Evolutionary conservation across 306 rosid species (phyloP).

Genomic region (Corylus avellana): DNA sequence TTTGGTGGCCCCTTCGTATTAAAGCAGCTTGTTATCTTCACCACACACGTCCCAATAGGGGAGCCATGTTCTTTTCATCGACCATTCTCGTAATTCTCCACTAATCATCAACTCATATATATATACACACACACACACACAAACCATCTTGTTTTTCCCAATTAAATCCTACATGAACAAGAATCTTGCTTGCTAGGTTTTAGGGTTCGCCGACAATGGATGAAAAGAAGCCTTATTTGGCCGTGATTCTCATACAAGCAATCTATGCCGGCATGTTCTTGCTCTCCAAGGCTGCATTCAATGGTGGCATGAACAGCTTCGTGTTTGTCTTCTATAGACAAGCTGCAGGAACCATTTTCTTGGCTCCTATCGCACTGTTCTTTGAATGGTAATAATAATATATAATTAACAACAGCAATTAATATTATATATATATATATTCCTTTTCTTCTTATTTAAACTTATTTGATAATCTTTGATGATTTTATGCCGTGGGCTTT

Average conservation of each 20-base stretch:
- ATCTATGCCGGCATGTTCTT: conserved; percentile 69
- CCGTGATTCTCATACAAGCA: conserved; percentile 53
- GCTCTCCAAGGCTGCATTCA: conserved; percentile 72
- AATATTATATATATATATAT: too few species aligned
- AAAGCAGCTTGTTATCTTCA: conserved; percentile 29
- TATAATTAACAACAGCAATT: neutral
- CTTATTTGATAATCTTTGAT: neutral
- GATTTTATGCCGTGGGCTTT: neutral
- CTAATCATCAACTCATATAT: conserved; percentile 24
- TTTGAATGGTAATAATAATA: conserved; percentile 48
- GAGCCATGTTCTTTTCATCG: conserved; percentile 4
- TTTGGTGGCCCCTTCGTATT: conserved; percentile 36
- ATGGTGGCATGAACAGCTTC: conserved; percentile 77
- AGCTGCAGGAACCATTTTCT: conserved; percentile 53
- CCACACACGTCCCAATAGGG: conserved; percentile 38
- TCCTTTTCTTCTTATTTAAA: neutral
- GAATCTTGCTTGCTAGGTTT: neutral
- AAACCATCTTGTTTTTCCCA: neutral
- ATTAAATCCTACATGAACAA: neutral
- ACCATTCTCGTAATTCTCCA: conserved; percentile 20
- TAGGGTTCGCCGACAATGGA: conserved; percentile 19
- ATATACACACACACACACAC: neutral
- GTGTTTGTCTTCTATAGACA: conserved; percentile 79
- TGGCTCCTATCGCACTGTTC: conserved; percentile 55
- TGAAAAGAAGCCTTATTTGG: conserved; percentile 32